Evolutionary conservation across 257 asterid species (phyloP), one percentile per base, ranked within the genome.

Genomic region (Solanum microdontum): DNA sequence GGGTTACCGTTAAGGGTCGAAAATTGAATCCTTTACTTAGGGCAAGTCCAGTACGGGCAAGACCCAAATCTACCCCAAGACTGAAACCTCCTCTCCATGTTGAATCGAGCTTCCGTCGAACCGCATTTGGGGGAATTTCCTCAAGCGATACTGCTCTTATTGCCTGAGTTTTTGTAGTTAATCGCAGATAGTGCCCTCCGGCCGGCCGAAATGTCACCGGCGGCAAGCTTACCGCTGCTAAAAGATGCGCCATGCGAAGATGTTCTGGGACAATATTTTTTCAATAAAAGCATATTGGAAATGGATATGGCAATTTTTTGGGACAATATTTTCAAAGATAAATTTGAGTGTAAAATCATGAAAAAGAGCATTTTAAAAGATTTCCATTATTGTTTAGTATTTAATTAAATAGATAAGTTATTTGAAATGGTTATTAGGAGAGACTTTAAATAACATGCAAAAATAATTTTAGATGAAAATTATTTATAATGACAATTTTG

Each of bases 31-130:
- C 98, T 92, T 95, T 97, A 92, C 99, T 95, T 55, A 96, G 85
- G 84, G 99, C 98, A 37, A 97, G 90, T 58, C 98, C 99, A 11
- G 98, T 97, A 36, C 98, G 95, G 55, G 96, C 91, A 85, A 91
- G 83, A 60, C 99, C 99, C 93, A 94, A 90, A 84, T 95, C 99
- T 11, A 94, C 93, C 33, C 98, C 99, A 30, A 96, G 92, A 91
- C 99, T 96, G 91, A 96, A 96, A 7, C 99, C 98, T 43, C 98
- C 96, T 83, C 98, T 94, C 98, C 95, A 94, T 58, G 91, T 87
- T 9, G 98, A 88, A 62, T 94, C 94, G 2, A 89, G 92, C 89
- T 93, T 93, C 88, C 95, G 91, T 43, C 93, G 92, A 34, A 92
- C 73, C 60, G 92, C 96, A 89, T 97, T 97, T 79, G 98, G 97